Evolutionary conservation across 768 basidiomycete species (phyloP).

Genomic region (Rhodotorula kratochvilovae): DNA sequence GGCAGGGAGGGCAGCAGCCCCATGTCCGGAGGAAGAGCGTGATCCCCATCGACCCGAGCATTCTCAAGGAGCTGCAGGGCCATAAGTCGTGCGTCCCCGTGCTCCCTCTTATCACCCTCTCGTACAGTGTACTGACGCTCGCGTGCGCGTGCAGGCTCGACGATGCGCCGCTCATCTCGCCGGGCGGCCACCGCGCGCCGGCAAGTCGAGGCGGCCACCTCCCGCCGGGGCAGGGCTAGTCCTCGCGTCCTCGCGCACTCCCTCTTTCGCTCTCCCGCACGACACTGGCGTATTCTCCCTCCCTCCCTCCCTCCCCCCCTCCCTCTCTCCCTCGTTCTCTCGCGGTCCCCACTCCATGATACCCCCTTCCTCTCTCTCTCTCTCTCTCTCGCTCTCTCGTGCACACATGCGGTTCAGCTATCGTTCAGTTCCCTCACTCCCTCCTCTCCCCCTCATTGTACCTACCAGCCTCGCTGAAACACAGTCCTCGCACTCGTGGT

Average conservation of each 20-base stretch:
- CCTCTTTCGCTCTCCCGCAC: background rate
- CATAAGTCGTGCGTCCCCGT: slow-evolving; percentile 41
- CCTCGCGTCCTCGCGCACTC: background rate
- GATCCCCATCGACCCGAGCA: slow-evolving; percentile 83
- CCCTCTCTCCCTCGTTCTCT: background rate
- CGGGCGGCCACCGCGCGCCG: background rate
- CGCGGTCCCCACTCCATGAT: background rate
- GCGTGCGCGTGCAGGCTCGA: no score
- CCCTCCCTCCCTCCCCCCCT: no score
- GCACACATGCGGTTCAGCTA: background rate
- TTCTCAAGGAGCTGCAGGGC: slow-evolving; percentile 61
- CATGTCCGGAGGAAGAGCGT: slow-evolving; percentile 94
- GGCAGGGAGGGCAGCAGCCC: no score
- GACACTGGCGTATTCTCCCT: no score
- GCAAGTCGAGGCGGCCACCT: slow-evolving; percentile 11
- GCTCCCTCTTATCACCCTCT: no score
- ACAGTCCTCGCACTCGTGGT: background rate
- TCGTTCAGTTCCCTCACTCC: no score
- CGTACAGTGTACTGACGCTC: no score
- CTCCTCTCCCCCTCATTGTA: background rate
- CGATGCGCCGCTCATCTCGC: slow-evolving; percentile 28
- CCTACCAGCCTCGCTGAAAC: background rate
- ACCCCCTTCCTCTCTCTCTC: background rate
- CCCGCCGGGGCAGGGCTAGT: background rate
- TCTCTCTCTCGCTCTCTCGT: background rate